These are phyloP conservation scores for Eucalyptus lansdowneana DNA, from an alignment of 345 rosid genomes.

Conservation along the genomic window DNA sequence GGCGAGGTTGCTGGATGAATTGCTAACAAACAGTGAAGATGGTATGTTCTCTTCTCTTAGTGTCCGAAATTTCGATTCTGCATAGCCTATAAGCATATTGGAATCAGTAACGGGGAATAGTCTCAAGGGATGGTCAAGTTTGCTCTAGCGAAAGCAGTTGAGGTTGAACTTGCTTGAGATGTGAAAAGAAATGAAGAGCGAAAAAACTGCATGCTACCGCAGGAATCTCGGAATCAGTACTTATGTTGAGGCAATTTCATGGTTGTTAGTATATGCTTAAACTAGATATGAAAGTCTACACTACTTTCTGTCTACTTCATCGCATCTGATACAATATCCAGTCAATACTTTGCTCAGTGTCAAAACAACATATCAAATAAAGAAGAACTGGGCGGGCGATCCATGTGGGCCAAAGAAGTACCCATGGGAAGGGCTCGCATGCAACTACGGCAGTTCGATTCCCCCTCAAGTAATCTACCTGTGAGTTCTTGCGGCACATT, in stretches of 20 bases:
- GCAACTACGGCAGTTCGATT: too few relatives aligned
- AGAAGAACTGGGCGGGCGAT: too few relatives aligned
- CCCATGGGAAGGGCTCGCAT: too few relatives aligned
- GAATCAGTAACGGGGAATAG: neutral
- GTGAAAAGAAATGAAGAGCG: neutral
- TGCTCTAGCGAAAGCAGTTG: neutral
- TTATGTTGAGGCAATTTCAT: neutral
- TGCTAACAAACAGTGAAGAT: constrained; percentile 10
- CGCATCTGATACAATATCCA: neutral
- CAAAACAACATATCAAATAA: too few relatives aligned
- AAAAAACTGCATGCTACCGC: neutral
- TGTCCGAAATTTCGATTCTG: neutral
- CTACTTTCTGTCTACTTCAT: neutral
- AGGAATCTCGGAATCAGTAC: neutral
- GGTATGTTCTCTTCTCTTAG: constrained; percentile 5
- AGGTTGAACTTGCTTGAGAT: neutral
- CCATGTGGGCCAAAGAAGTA: too few relatives aligned
- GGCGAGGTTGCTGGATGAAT: constrained; percentile 1
- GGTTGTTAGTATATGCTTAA: neutral
- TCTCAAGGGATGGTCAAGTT: neutral
- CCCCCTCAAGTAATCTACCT: too few relatives aligned
- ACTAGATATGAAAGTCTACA: neutral
- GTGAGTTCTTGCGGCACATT: too few relatives aligned
- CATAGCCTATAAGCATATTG: neutral
- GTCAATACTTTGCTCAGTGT: constrained; percentile 27